Conservation (phyloP, 805 yeast species). For the Babjeviella inositovora region DNA sequence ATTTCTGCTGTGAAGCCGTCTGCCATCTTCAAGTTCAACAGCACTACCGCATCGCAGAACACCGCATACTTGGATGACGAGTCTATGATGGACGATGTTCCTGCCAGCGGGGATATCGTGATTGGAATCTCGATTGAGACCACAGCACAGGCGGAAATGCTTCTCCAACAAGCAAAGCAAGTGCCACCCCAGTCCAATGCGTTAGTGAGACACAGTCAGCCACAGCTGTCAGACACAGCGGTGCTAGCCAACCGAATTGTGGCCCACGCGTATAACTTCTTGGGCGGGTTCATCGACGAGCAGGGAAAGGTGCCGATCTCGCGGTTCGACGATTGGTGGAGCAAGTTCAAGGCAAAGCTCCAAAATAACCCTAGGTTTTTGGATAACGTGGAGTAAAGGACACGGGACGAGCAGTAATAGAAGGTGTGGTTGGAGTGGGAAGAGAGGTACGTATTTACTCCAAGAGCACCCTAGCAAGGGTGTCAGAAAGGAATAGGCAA, state of each 20-base stretch:
- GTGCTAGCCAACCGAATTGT: conserved; percentile 75
- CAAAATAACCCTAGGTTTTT: conserved; percentile 73
- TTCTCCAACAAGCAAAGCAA: conserved; percentile 26
- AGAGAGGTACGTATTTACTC: too few relatives aligned
- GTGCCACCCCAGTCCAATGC: conserved; percentile 18
- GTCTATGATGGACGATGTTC: conserved; percentile 31
- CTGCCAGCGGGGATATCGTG: conserved; percentile 9
- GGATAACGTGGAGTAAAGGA: conserved; percentile 25
- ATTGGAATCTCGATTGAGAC: conserved; percentile 93
- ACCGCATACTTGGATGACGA: conserved; percentile 2
- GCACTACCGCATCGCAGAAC: conserved; percentile 7
- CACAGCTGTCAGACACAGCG: conserved; percentile 16
- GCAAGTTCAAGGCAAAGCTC: conserved; percentile 61
- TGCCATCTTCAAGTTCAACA: conserved; percentile 75
- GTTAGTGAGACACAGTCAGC: conserved; percentile 1
- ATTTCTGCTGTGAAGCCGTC: conserved; percentile 60
- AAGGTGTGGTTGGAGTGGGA: too few relatives aligned
- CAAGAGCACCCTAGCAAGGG: too few relatives aligned
- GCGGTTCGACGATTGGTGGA: conserved; percentile 93
- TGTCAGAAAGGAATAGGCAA: too few relatives aligned
- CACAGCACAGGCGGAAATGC: conserved; percentile 42
- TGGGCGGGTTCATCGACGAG: conserved; percentile 73
- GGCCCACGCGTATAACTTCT: conserved; percentile 79
- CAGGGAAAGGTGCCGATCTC: conserved; percentile 76
- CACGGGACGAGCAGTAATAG: too few relatives aligned